A percentile compares a stretch with the other conserved stretches of the same genome.
Evolutionary conservation across 2,329 filamentous ascomycete species (phyloP).

Genomic region (Cercospora zeae-maydis): DNA sequence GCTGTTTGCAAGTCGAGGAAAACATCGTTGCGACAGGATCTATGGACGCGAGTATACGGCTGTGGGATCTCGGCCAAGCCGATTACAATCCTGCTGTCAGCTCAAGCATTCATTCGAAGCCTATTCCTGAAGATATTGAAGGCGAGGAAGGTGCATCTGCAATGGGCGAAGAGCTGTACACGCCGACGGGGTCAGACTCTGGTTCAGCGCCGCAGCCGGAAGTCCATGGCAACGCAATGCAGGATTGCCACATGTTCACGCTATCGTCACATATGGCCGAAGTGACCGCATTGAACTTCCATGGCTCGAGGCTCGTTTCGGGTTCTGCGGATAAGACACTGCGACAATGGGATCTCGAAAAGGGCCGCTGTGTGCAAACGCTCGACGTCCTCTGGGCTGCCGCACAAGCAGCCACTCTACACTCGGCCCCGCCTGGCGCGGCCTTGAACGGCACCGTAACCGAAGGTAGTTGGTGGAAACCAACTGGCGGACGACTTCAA

Average conservation of each 20-base stretch:
- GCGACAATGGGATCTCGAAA: conserved; percentile 95
- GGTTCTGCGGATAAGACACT: conserved; percentile 96
- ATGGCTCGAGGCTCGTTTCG: conserved; percentile 83
- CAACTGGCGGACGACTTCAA: conserved; percentile 55
- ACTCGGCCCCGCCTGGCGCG: conserved; percentile 39
- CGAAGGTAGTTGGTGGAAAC: conserved; percentile 61
- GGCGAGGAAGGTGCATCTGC: conserved; percentile 38
- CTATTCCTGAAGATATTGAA: conserved; percentile 43
- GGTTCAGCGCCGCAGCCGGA: conserved; percentile 44
- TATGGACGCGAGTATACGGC: conserved; percentile 85
- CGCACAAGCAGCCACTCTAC: conserved; percentile 66
- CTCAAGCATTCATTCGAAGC: conserved; percentile 47
- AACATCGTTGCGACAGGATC: conserved; percentile 93
- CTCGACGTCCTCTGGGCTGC: conserved; percentile 97
- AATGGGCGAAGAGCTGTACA: conserved; percentile 31
- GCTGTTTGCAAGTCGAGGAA: conserved; percentile 88
- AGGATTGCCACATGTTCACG: conserved; percentile 83
- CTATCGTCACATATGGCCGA: conserved; percentile 89
- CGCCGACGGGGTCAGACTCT: conserved; percentile 24
- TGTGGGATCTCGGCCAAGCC: conserved; percentile 91
- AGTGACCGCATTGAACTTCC: conserved; percentile 89
- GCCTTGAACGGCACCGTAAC: conserved; percentile 15
- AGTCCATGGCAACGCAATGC: conserved; percentile 72
- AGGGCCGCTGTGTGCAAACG: conserved; percentile 95
- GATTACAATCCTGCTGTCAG: conserved; percentile 66